Percentiles rank a stretch among this genome's conserved stretches.
Conservation (phyloP, 2,329 filamentous ascomycete genomes). For the Hymenoscyphus scutula region DNA sequence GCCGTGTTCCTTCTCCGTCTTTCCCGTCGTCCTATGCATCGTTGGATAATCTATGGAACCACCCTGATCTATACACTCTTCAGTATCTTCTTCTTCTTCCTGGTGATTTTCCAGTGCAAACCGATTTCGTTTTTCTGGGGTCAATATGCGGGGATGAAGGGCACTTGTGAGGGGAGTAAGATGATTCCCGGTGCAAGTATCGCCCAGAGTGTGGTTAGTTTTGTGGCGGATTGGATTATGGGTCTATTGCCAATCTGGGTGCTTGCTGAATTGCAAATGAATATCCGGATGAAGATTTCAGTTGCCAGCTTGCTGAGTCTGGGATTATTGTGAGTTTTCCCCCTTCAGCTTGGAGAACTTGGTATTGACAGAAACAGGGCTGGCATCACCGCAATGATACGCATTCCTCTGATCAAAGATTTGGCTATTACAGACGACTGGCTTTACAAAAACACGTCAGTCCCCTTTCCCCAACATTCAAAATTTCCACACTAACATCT, state of each 20-base stretch:
- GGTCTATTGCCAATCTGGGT: conserved; percentile 54
- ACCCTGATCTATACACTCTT: conserved; percentile 46
- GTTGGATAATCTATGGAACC: conserved; percentile 45
- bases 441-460: conserved; percentile 27
- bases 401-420: conserved; percentile 27
- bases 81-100: conserved; percentile 48
- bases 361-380: conserved; percentile 20
- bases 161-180: conserved; percentile 41
- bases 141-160: conserved; percentile 19
- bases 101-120: conserved; percentile 52
- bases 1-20: conserved; percentile 54
- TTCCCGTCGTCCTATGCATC: conserved; percentile 45
- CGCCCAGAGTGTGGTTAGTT: conserved; percentile 48
- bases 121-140: conserved; percentile 53
- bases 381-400: conserved; percentile 28
- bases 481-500: conserved; percentile 10
- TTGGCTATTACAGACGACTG: conserved; percentile 26
- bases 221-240: conserved; percentile 50
- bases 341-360: not conserved
- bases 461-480: not conserved
- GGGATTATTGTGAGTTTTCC: conserved; percentile 47
- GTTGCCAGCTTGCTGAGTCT: conserved; percentile 53
- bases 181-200: conserved; percentile 53
- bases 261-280: conserved; percentile 55
- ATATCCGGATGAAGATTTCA: conserved; percentile 48